Base-by-base conservation (phyloP, 768 basidiomycete species). In the Boletus fagicola region DNA sequence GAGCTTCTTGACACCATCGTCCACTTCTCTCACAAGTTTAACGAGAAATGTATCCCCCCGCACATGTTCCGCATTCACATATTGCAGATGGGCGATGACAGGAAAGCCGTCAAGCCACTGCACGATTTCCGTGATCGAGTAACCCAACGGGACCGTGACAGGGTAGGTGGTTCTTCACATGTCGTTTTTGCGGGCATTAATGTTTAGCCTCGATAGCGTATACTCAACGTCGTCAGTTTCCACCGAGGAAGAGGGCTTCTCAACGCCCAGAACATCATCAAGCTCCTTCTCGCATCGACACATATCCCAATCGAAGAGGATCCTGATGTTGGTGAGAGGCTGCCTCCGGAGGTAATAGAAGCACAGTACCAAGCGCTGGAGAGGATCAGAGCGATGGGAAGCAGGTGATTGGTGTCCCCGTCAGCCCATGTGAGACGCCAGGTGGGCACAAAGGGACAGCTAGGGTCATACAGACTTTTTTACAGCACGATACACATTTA, bases 1-100 rank as follows among this genome's bases (percentile, higher is more conserved):
- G 58, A 59, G 7, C 51, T 68, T 18, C 4, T 55, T 18, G 33
- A 64, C 11, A 50, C 36, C 36, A 54, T 66, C 12, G 22, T 51
- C 30, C 15, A 9, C 22, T 50, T 60, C 28, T 63, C 56, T 49
- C 58, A 57, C 20, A 51, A 42, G 13, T 54, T 68, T 11, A 39
- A 67, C 18, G 44, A 3, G 16, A 42, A 51, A 49, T 2, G 24
- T 7, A 43, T 69, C 4, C 44, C 54, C 11, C 18, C 53, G 5
- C 39, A 66, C 36, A 60, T 67, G 65, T 64, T 69, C 62, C 62
- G 62, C 2, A 62, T 68, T 12, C 60, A 68, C 36, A 26, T 69
- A 18, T 35, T 68, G 45, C 67, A 68, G 50, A 64, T 68, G 60
- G 67, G 67, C 1, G 54, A 62, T 0, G 62, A 68, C 36, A 61